Evolutionary conservation across 805 yeast genomes (phyloP), one percentile per base, ranked within the genome.

Genomic region (Yarrowia porcina): DNA sequence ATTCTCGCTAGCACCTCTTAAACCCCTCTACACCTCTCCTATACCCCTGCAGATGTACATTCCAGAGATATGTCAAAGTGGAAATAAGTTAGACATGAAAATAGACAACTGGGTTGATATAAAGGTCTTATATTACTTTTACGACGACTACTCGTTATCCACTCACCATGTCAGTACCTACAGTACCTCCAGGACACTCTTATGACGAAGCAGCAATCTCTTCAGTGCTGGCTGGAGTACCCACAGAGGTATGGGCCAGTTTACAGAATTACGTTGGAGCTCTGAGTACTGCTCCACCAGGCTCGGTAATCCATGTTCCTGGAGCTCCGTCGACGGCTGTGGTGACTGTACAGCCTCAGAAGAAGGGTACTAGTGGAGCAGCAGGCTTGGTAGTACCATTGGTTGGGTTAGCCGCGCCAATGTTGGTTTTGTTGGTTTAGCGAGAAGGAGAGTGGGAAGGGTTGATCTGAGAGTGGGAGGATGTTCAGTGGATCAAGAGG

Each of bases 171-270:
- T 44, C 50, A 1, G 10, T 8, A 12, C 25, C 52, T 8, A 10
- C 52, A 28, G 3, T 45, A 5, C 36, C 25, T 8, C 7, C 52
- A 13, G 17, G 17, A n/a, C n/a, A 5, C 13, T 45, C 50, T 6
- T 30, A 18, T n/a, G 52, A 45, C 36, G 25, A 4, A 2, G 52
- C 36, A n/a, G 52, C 52, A 6, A 15, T 45, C 27, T 45, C 52
- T 13, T 30, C 36, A 15, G 52, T 30, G 4, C 13, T 45, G 1
- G 52, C 52, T 18, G 52, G 36, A 12, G 30, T 45, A 11, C 52
- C 52, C 12, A 45, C 52, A 28, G 52, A 45, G 30, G 52, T 45
- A 4, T 45, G 52, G 52, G 52, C 18, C 3, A 45, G 52, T 17
- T 20, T 45, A 10, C 36, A 45, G 36, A 45, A 11, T n/a, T 18